Evolutionary conservation across 2,329 filamentous ascomycete species (phyloP).

Genomic region (Ascochyta pisi): DNA sequence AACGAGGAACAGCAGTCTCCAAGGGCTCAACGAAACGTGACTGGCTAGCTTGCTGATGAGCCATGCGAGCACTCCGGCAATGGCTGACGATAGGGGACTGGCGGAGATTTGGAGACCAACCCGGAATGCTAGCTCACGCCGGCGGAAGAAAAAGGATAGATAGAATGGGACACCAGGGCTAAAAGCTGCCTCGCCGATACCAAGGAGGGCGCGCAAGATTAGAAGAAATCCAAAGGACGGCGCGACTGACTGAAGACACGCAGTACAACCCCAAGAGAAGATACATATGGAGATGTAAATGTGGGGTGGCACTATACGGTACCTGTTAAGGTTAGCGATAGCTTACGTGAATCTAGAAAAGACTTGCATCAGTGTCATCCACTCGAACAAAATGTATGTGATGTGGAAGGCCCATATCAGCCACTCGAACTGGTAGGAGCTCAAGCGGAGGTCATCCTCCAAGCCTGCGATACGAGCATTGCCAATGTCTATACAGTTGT

Average conservation of each 20-base stretch:
- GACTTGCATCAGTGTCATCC: constrained; percentile 66
- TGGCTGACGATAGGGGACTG: constrained; percentile 66
- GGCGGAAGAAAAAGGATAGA: constrained; percentile 67
- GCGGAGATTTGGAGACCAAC: constrained; percentile 88
- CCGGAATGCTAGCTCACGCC: constrained; percentile 79
- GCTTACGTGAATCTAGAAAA: not conserved
- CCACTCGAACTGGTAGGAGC: constrained; percentile 65
- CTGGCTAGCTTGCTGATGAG: constrained; percentile 74
- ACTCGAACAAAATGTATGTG: constrained; percentile 69
- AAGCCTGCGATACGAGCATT: constrained; percentile 69
- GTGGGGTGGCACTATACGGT: constrained; percentile 65
- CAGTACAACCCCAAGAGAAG: constrained; percentile 78
- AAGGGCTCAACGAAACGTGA: constrained; percentile 73
- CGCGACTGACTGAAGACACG: constrained; percentile 69
- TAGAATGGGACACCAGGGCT: constrained; percentile 70
- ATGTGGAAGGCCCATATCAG: constrained; percentile 69
- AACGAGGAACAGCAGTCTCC: constrained; percentile 83
- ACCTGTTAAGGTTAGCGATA: constrained; percentile 40
- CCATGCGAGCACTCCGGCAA: constrained; percentile 82
- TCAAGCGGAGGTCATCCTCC: constrained; percentile 60
- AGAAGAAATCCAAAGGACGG: constrained; percentile 61
- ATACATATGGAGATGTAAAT: constrained; percentile 71
- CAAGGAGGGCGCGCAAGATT: constrained; percentile 66
- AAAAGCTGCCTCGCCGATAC: constrained; percentile 67
- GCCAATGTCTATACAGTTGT: constrained; percentile 58